These are phyloP conservation scores for Moniliophthora roreri DNA, from an alignment of 1,284 basidiomycete species.

Conservation along the genomic window DNA sequence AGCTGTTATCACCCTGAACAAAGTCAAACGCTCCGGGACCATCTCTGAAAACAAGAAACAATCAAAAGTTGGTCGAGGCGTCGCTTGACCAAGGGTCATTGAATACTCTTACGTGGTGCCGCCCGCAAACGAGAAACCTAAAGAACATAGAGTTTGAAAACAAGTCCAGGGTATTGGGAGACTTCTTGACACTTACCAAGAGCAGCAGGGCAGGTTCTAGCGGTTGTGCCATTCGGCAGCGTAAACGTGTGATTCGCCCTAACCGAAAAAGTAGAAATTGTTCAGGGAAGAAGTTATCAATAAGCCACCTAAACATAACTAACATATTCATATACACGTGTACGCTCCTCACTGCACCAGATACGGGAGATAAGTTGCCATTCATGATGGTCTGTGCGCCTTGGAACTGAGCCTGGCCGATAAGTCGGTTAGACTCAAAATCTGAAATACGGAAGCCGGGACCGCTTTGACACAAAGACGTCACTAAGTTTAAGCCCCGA, in stretches of 20 bases:
- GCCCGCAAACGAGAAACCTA: conserved; percentile 73
- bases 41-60: conserved; percentile 42
- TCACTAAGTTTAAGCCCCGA: conserved; percentile 1
- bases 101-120: conserved; percentile 65
- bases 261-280: conserved; percentile 10
- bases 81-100: too few species aligned
- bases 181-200: conserved; percentile 50
- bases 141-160: conserved; percentile 8
- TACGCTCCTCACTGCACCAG: conserved; percentile 62
- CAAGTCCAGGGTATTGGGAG: conserved; percentile 3
- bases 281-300: background rate
- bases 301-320: conserved; percentile 20
- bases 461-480: conserved; percentile 43
- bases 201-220: conserved; percentile 77
- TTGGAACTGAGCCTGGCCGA: conserved; percentile 65
- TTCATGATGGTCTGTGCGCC: conserved; percentile 66
- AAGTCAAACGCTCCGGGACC: conserved; percentile 85
- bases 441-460: conserved; percentile 73
- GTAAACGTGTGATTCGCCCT: conserved; percentile 68
- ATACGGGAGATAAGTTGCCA: conserved; percentile 41
- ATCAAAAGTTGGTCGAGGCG: conserved; percentile 5
- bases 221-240: conserved; percentile 65
- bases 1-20: conserved; percentile 72
- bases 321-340: conserved; percentile 72
- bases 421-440: conserved; percentile 70